phyloP scores from a whole-genome alignment of 2,329 filamentous ascomycete species.

The Arthroderma sp. region DNA sequence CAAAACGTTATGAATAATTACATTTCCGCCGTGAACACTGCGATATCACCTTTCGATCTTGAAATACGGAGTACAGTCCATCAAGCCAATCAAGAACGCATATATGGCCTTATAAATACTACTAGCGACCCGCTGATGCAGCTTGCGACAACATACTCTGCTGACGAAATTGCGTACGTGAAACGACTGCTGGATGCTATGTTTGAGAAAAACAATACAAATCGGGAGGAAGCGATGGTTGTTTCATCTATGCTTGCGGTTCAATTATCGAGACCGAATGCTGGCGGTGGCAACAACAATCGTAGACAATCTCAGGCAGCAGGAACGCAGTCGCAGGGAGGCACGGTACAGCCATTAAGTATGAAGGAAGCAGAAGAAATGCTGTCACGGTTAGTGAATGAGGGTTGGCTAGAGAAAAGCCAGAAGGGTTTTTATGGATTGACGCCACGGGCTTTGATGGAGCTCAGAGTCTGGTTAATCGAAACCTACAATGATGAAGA shows the following conservation, averaged over 20 bases:
- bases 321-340: constrained; percentile 19
- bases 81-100: constrained; percentile 49
- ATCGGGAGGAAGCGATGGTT: constrained; percentile 68
- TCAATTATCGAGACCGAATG: constrained; percentile 43
- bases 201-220: constrained; percentile 79
- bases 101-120: constrained; percentile 79
- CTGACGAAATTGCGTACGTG: constrained; percentile 81
- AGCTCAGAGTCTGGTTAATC: constrained; percentile 71
- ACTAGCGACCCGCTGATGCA: constrained; percentile 76
- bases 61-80: constrained; percentile 67
- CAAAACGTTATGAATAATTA: constrained; percentile 54
- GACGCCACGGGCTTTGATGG: constrained; percentile 65
- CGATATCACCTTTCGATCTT: constrained; percentile 68
- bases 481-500: constrained; percentile 75
- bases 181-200: constrained; percentile 80
- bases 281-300: constrained; percentile 17
- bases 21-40: constrained; percentile 56
- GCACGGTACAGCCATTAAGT: constrained; percentile 45
- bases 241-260: constrained; percentile 67
- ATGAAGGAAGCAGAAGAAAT: constrained; percentile 65
- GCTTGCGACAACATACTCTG: constrained; percentile 63
- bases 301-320: constrained; percentile 37
- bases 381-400: constrained; percentile 55
- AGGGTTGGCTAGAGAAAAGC: constrained; percentile 77
- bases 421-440: constrained; percentile 59